These are phyloP conservation scores for Suillus alpinus DNA, from an alignment of 768 basidiomycete genomes.

Conservation along the genomic window DNA sequence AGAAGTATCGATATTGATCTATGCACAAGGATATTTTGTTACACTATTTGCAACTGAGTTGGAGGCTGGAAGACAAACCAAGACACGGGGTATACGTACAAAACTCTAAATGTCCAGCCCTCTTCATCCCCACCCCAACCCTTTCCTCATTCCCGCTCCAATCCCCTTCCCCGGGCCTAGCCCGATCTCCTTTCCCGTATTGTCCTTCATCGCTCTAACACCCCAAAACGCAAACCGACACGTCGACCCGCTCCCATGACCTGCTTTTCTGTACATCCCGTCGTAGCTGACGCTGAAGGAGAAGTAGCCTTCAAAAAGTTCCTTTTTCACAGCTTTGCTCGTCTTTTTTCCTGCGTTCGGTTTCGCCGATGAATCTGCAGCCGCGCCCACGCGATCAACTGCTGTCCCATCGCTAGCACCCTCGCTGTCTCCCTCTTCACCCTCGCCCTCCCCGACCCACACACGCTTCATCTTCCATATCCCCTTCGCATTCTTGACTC, in stretches of 20 bases:
- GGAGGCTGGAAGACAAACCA: background rate
- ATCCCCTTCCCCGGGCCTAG: slow-evolving; percentile 28
- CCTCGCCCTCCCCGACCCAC: slow-evolving; percentile 24
- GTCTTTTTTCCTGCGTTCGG: background rate
- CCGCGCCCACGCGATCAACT: slow-evolving; percentile 13
- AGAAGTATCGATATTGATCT: background rate
- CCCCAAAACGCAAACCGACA: slow-evolving; percentile 36
- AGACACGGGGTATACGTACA: background rate
- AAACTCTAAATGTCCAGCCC: background rate
- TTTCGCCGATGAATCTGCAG: slow-evolving; percentile 4
- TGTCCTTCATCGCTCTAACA: slow-evolving; percentile 33
- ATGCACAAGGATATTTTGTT: background rate
- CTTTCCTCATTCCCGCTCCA: background rate
- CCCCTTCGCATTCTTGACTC: slow-evolving; percentile 33
- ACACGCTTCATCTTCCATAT: slow-evolving; percentile 34
- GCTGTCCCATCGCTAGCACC: background rate
- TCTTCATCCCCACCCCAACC: background rate
- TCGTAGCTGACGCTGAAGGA: slow-evolving; percentile 35
- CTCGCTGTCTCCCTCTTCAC: background rate
- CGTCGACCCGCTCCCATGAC: slow-evolving; percentile 32
- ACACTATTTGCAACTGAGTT: background rate
- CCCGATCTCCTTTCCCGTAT: slow-evolving; percentile 33
- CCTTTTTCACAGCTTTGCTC: slow-evolving; percentile 16
- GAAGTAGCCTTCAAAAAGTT: slow-evolving; percentile 40
- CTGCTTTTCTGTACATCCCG: slow-evolving; percentile 32